phyloP scores from a whole-genome alignment of 768 basidiomycete genomes.

The Lactarius tabidus region DNA sequence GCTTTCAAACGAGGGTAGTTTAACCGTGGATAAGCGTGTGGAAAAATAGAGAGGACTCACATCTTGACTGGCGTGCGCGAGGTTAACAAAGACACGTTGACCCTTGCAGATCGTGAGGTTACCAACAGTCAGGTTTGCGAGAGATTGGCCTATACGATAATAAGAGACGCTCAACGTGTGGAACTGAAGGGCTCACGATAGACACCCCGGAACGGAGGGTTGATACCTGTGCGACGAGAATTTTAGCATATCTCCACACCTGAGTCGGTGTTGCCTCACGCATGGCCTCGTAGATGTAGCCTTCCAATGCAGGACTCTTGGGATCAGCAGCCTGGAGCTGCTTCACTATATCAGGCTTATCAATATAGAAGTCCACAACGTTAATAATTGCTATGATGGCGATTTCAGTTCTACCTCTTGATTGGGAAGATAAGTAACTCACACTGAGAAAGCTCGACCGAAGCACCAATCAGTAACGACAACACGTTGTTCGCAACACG shows the following conservation, averaged over 20 bases:
- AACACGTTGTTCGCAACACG: slow-evolving; percentile 65
- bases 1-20: slow-evolving; percentile 37
- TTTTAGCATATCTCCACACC: slow-evolving; percentile 8
- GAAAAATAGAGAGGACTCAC: slow-evolving; percentile 35
- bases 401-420: background rate
- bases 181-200: slow-evolving; percentile 44
- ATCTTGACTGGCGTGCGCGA: slow-evolving; percentile 51
- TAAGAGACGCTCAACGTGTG: background rate
- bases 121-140: slow-evolving; percentile 43
- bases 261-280: slow-evolving; percentile 41
- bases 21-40: background rate
- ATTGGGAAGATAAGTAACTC: slow-evolving; percentile 22
- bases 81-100: slow-evolving; percentile 59
- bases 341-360: slow-evolving; percentile 33
- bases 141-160: slow-evolving; percentile 40
- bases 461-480: slow-evolving; percentile 65
- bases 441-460: slow-evolving; percentile 70
- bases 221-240: slow-evolving; percentile 46
- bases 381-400: slow-evolving; percentile 53
- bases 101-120: slow-evolving; percentile 42
- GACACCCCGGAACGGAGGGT: slow-evolving; percentile 68
- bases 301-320: slow-evolving; percentile 43
- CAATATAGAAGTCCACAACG: slow-evolving; percentile 60
- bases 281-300: slow-evolving; percentile 65
- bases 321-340: slow-evolving; percentile 37